Evolutionary conservation across 2,329 filamentous ascomycete species (phyloP).

Genomic region (Hortaea werneckii): DNA sequence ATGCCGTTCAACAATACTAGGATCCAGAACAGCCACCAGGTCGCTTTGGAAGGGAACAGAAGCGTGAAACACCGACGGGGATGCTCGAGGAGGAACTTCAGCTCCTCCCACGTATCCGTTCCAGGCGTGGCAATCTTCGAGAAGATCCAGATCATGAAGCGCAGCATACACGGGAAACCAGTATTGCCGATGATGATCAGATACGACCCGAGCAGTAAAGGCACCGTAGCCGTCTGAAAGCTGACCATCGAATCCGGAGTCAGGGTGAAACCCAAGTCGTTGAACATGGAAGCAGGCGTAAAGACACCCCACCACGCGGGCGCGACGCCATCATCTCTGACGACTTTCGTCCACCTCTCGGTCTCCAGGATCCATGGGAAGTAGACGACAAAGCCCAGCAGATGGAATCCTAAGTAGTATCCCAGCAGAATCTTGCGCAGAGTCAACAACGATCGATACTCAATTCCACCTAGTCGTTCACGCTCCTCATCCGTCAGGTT

Average conservation of each 20-base stretch:
- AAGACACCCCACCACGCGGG: slow-evolving; percentile 87
- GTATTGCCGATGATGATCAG: slow-evolving; percentile 93
- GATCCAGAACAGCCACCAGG: slow-evolving; percentile 92
- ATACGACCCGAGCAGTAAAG: slow-evolving; percentile 68
- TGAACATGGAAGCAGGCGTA: slow-evolving; percentile 79
- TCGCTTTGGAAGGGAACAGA: slow-evolving; percentile 79
- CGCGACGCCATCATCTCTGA: slow-evolving; percentile 52
- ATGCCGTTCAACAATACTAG: slow-evolving; percentile 71
- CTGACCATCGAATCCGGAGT: slow-evolving; percentile 91
- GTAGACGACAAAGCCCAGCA: slow-evolving; percentile 62
- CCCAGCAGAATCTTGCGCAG: slow-evolving; percentile 62
- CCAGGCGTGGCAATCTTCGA: slow-evolving; percentile 56
- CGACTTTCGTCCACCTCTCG: slow-evolving; percentile 51
- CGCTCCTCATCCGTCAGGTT: slow-evolving; percentile 81
- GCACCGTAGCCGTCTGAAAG: slow-evolving; percentile 67
- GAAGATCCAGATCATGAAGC: slow-evolving; percentile 78
- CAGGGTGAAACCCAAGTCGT: slow-evolving; percentile 86
- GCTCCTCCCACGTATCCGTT: slow-evolving; percentile 75
- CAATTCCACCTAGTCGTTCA: slow-evolving; percentile 90
- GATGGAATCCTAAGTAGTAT: slow-evolving; percentile 74
- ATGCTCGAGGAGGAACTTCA: slow-evolving; percentile 85
- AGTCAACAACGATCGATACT: slow-evolving; percentile 82
- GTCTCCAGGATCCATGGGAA: slow-evolving; percentile 69
- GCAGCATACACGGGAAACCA: slow-evolving; percentile 87
- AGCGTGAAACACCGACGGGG: slow-evolving; percentile 93